Base-by-base conservation (phyloP, 495 filamentous ascomycete genomes). In the Podospora appendiculata region DNA sequence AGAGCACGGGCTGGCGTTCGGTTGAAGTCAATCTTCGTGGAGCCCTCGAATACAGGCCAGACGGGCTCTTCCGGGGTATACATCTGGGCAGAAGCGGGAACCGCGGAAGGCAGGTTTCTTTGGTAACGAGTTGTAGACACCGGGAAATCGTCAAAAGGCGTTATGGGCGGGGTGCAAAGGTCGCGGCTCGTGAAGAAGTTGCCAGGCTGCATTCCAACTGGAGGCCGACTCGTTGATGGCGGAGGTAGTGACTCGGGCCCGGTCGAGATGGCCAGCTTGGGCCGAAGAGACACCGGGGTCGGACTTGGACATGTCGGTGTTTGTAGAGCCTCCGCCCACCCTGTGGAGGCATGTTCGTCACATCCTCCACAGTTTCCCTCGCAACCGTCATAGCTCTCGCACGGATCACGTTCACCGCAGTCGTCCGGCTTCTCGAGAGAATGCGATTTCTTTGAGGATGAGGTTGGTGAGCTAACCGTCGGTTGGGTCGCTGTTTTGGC, bases 251-350 rank as follows among this genome's bases (percentile, higher is more conserved):
- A 48, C n/a, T 48, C 35, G 5, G 52, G 50, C 11, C 53, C 43
- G 4, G 53, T 59, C 8, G 57, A 52, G n/a, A 59, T 53, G 14
- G 53, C 53, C 19, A 61, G 48, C 35, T 61, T 59, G n/a, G 59
- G 59, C 32, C 59, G 41, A 18, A 44, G 25, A 8, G 51, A 40
- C 45, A 39, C 14, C 4, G 56, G 48, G 4, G 51, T 54, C 14
- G 55, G 51, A 12, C 50, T 57, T 19, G 51, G 47, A 41, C 41
- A 55, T 7, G 44, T 53, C 1, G 55, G 58, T 11, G 51, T 54
- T 14, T 50, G 33, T 12, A 50, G 32, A 35, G n/a, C 51, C 13
- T 44, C 45, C 9, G 18, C 25, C 16, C 36, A 17, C 32, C 33
- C 51, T 32, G 14, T 18, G 8, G 18, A 41, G n/a, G 41, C 41